Evolutionary conservation across 164 flowering plant genomes (phyloP).

Genomic region (Chloranthus sessilifolius): DNA sequence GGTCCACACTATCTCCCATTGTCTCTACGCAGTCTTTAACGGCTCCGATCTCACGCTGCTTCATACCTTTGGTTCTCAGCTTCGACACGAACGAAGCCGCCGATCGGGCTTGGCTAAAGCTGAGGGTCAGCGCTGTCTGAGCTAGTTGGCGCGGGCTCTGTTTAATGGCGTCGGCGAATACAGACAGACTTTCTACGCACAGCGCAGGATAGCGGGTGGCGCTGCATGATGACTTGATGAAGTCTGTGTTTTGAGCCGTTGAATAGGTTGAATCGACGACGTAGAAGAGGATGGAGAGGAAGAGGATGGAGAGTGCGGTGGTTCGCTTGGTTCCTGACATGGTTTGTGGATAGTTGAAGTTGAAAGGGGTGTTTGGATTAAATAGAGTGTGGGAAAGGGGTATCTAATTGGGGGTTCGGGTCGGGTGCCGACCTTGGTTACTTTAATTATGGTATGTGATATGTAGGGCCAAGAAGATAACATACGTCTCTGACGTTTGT

Average conservation of each 20-base stretch:
- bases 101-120: slow-evolving; percentile 19
- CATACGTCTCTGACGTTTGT: too few relatives aligned
- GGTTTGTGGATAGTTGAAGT: too few relatives aligned
- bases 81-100: slow-evolving; percentile 11
- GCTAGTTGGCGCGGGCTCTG: slow-evolving; percentile 26
- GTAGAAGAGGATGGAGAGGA: slow-evolving; percentile 1
- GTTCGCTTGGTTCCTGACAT: slow-evolving; percentile 1
- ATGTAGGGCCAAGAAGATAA: too few relatives aligned
- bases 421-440: too few relatives aligned
- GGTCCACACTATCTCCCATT: slow-evolving; percentile 36
- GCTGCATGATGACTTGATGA: slow-evolving; percentile 27
- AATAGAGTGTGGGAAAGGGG: too few relatives aligned
- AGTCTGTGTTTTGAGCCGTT: slow-evolving; percentile 8
- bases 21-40: slow-evolving; percentile 63
- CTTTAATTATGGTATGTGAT: too few relatives aligned
- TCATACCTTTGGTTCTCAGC: slow-evolving; percentile 32
- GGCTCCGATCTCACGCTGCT: slow-evolving; percentile 35
- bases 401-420: too few relatives aligned
- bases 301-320: background rate
- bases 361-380: too few relatives aligned
- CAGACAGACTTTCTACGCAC: slow-evolving; percentile 23
- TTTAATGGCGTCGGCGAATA: slow-evolving; percentile 14
- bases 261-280: background rate
- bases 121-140: slow-evolving; percentile 21
- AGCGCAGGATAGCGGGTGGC: slow-evolving; percentile 22